Percentiles rank a stretch among this genome's conserved stretches.
phyloP scores from a whole-genome alignment of 148 eudicot species.

The Arbutus unedo region DNA sequence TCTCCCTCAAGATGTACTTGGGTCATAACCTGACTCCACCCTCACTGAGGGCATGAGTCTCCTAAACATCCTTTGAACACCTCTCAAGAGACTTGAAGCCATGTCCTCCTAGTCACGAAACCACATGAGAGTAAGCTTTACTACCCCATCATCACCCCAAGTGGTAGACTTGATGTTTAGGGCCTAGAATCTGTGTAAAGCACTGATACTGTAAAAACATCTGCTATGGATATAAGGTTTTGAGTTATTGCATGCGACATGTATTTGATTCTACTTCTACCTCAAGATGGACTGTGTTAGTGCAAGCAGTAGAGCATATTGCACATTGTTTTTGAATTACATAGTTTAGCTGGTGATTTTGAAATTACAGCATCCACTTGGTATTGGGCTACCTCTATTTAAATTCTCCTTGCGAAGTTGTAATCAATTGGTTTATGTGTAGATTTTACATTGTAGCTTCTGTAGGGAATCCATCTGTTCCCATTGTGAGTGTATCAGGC shows the following conservation, averaged over 20 bases:
- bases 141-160: background rate
- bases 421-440: background rate
- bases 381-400: background rate
- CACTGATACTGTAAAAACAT: background rate
- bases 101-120: background rate
- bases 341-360: background rate
- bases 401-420: background rate
- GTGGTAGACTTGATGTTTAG: background rate
- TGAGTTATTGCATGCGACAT: background rate
- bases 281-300: background rate
- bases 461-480: background rate
- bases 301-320: slow-evolving; percentile 2
- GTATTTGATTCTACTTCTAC: too few relatives aligned
- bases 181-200: background rate
- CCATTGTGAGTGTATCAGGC: background rate
- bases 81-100: background rate
- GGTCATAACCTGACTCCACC: background rate
- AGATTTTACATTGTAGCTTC: background rate
- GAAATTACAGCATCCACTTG: slow-evolving; percentile 8
- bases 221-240: background rate
- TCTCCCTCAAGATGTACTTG: background rate
- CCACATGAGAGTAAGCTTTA: background rate
- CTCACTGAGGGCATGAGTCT: background rate
- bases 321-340: background rate
- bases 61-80: background rate